Evolutionary conservation across 495 filamentous ascomycete species (phyloP).

Genomic region (Saxophila tyrrhenica): DNA sequence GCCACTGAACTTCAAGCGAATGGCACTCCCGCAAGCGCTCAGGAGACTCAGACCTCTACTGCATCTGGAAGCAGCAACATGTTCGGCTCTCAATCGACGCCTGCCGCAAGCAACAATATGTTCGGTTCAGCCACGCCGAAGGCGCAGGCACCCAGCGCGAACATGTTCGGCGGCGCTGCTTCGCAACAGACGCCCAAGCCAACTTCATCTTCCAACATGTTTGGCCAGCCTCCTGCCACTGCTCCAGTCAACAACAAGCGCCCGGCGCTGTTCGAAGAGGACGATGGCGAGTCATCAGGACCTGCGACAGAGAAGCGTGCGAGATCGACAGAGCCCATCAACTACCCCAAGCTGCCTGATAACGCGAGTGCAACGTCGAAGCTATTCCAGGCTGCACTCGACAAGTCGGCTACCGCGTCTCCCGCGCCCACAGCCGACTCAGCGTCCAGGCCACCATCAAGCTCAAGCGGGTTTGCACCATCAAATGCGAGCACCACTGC

Average conservation of each 20-base stretch:
- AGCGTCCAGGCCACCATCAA: background rate
- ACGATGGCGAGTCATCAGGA: background rate
- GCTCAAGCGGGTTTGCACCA: slow-evolving; percentile 1
- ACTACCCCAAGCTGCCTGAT: slow-evolving; percentile 15
- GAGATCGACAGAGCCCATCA: slow-evolving; percentile 1
- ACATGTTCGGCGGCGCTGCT: background rate
- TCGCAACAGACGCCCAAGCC: background rate
- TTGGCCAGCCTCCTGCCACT: slow-evolving; percentile 3
- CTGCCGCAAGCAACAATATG: slow-evolving; percentile 1
- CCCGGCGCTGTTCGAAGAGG: slow-evolving; percentile 1
- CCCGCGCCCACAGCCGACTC: background rate
- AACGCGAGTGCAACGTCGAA: slow-evolving; percentile 14
- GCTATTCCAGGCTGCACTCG: slow-evolving; percentile 16
- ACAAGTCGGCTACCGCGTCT: slow-evolving; percentile 6
- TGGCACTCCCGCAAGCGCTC: background rate
- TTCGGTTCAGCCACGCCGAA: background rate
- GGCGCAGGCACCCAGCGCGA: background rate
- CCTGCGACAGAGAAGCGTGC: slow-evolving; percentile 16
- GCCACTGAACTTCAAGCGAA: slow-evolving; percentile 5
- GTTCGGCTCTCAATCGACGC: background rate
- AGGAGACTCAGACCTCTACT: background rate
- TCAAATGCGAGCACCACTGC: background rate
- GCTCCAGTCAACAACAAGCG: slow-evolving; percentile 13
- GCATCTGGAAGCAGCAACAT: background rate
- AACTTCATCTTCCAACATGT: background rate